A percentile compares a stretch with the other conserved stretches of the same genome.
These are phyloP conservation scores for Pichia norvegensis DNA, from an alignment of 1,139 yeast genomes.

Conservation along the genomic window DNA sequence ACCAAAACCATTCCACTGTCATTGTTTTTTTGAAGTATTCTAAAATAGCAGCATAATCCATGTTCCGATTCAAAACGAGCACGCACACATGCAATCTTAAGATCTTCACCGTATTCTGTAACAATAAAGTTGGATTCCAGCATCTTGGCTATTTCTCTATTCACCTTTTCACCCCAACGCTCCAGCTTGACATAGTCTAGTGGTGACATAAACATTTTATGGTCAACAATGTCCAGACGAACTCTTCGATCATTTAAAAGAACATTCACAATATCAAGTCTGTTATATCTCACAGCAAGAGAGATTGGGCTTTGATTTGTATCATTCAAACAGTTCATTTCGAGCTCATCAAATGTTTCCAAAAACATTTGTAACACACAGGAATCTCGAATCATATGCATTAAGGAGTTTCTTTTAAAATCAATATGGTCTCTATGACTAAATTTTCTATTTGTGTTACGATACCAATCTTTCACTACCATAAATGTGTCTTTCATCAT, in stretches of 20 bases:
- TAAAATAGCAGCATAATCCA: slow-evolving; percentile 34
- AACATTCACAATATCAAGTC: slow-evolving; percentile 48
- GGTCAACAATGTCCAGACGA: slow-evolving; percentile 39
- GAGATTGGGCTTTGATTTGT: slow-evolving; percentile 21
- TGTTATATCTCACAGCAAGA: slow-evolving; percentile 49
- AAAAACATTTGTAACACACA: slow-evolving; percentile 26
- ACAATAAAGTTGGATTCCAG: slow-evolving; percentile 38
- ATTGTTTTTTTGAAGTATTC: slow-evolving; percentile 7
- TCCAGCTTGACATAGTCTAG: slow-evolving; percentile 43
- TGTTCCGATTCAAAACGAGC: slow-evolving; percentile 28
- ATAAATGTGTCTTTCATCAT: slow-evolving; percentile 43
- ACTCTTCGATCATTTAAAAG: slow-evolving; percentile 41
- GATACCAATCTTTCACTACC: slow-evolving; percentile 39
- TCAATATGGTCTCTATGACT: slow-evolving; percentile 61
- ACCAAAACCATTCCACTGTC: slow-evolving; percentile 16
- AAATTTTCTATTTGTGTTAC: slow-evolving; percentile 26
- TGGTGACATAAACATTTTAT: slow-evolving; percentile 34
- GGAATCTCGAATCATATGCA: slow-evolving; percentile 53
- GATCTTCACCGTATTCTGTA: slow-evolving; percentile 20
- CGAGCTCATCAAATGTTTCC: slow-evolving; percentile 34
- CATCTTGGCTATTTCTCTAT: slow-evolving; percentile 36
- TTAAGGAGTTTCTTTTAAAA: slow-evolving; percentile 60
- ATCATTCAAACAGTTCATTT: slow-evolving; percentile 57
- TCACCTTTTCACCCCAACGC: slow-evolving; percentile 23
- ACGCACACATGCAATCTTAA: slow-evolving; percentile 30